phyloP scores from a whole-genome alignment of 768 basidiomycete genomes.

The Daedaleopsis nitida region DNA sequence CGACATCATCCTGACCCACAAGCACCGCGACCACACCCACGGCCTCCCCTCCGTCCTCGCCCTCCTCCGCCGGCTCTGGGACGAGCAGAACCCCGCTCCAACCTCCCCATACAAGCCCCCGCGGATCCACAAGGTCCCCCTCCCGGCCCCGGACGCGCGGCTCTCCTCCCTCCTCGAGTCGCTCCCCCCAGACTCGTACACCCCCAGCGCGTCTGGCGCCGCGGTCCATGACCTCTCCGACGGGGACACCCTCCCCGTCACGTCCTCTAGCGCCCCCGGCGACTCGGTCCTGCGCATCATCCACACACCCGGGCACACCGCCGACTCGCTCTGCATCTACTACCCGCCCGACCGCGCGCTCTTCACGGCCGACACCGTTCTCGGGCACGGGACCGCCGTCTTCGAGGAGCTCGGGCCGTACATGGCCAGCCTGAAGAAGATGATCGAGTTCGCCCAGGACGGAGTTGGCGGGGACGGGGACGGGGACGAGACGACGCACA shows the following conservation, averaged over 20 bases:
- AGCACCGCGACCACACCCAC: constrained; percentile 84
- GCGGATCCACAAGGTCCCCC: constrained; percentile 73
- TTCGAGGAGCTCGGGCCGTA: constrained; percentile 84
- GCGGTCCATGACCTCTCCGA: constrained; percentile 63
- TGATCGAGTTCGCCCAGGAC: constrained; percentile 41
- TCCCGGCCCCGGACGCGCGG: constrained; percentile 35
- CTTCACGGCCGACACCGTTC: constrained; percentile 89
- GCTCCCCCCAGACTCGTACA: constrained; percentile 45
- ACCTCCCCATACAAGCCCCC: constrained; percentile 59
- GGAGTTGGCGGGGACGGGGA: constrained; percentile 30
- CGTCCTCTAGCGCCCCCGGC: constrained; percentile 17
- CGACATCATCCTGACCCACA: constrained; percentile 91
- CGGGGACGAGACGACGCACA: neutral
- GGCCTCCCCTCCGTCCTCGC: constrained; percentile 73
- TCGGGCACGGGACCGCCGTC: constrained; percentile 88
- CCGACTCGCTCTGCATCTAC: constrained; percentile 79
- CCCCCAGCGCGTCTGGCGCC: constrained; percentile 42
- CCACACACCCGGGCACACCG: constrained; percentile 89
- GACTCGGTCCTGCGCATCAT: constrained; percentile 58
- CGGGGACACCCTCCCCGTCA: constrained; percentile 49
- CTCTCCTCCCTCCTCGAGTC: constrained; percentile 44
- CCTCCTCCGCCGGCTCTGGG: constrained; percentile 68
- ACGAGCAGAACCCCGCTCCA: constrained; percentile 42
- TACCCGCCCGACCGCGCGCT: constrained; percentile 71
- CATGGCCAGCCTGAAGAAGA: constrained; percentile 59